A percentile compares a stretch with the other conserved stretches of the same genome.
Evolutionary conservation across 768 basidiomycete species (phyloP).

Genomic region (Macrolepiota fuliginosa): DNA sequence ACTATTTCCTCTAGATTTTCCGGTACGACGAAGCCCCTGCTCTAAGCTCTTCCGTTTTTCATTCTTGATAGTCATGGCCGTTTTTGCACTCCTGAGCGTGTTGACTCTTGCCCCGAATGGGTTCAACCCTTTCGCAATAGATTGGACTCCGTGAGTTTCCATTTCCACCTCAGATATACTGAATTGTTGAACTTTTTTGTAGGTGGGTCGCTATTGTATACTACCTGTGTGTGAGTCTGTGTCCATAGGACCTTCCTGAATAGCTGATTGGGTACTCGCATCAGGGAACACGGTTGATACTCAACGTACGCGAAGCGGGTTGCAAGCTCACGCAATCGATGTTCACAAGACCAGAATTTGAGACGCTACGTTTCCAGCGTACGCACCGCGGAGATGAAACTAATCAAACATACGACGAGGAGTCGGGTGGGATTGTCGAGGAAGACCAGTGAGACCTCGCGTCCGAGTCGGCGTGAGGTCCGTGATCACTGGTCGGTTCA

Average conservation of each 20-base stretch:
- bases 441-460: background rate
- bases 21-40: background rate
- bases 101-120: background rate
- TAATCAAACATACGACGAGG: background rate
- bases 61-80: background rate
- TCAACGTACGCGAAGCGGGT: constrained; percentile 2
- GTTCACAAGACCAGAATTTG: background rate
- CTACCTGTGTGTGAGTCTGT: background rate
- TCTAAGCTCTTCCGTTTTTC: background rate
- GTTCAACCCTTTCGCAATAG: background rate
- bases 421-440: background rate
- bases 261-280: no score
- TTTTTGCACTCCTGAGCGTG: background rate
- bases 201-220: background rate
- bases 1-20: background rate
- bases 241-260: background rate
- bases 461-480: no score
- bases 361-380: background rate
- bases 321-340: background rate
- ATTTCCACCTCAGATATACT: background rate
- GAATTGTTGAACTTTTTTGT: background rate
- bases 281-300: constrained; percentile 2
- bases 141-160: constrained; percentile 1
- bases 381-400: background rate
- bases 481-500: no score